phyloP scores from a whole-genome alignment of 1,139 yeast genomes.

The Geotrichum histeridarum region DNA sequence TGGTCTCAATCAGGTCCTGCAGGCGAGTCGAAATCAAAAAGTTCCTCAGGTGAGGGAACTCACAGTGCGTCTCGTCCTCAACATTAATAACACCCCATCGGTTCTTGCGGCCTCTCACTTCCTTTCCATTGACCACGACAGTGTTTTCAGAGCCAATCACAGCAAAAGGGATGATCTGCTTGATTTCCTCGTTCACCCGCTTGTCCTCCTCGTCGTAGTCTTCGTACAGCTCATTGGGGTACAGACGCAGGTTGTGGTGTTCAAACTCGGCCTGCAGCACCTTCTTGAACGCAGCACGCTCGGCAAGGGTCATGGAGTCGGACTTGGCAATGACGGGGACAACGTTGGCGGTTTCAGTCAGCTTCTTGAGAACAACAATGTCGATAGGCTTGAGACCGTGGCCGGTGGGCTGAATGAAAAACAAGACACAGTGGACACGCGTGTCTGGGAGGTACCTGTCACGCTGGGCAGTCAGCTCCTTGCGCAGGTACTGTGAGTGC shows the following conservation, averaged over 20 bases:
- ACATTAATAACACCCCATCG: constrained; percentile 86
- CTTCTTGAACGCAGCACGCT: constrained; percentile 72
- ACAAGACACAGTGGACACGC: constrained; percentile 90
- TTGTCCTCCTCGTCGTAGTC: constrained; percentile 56
- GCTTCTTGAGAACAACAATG: constrained; percentile 72
- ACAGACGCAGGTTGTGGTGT: constrained; percentile 68
- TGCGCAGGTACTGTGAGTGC: constrained; percentile 86
- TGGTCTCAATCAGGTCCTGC: constrained; percentile 92
- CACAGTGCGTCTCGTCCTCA: constrained; percentile 92
- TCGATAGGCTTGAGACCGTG: constrained; percentile 77
- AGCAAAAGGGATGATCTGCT: constrained; percentile 76
- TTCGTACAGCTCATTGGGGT: constrained; percentile 85
- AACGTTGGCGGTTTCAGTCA: constrained; percentile 87
- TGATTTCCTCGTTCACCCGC: constrained; percentile 43
- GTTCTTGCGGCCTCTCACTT: constrained; percentile 84
- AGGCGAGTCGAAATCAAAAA: constrained; percentile 91
- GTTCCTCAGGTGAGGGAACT: constrained; percentile 87
- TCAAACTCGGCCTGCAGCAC: constrained; percentile 67
- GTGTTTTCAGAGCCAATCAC: constrained; percentile 87
- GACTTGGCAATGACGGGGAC: constrained; percentile 94
- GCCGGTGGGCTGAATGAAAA: constrained; percentile 86
- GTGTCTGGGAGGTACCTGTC: constrained; percentile 79
- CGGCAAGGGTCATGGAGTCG: constrained; percentile 81
- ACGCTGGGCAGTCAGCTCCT: constrained; percentile 93
- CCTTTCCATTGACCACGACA: constrained; percentile 60